Evolutionary conservation across 2,329 filamentous ascomycete species (phyloP).

Genomic region (Fusarium gaditjirri): DNA sequence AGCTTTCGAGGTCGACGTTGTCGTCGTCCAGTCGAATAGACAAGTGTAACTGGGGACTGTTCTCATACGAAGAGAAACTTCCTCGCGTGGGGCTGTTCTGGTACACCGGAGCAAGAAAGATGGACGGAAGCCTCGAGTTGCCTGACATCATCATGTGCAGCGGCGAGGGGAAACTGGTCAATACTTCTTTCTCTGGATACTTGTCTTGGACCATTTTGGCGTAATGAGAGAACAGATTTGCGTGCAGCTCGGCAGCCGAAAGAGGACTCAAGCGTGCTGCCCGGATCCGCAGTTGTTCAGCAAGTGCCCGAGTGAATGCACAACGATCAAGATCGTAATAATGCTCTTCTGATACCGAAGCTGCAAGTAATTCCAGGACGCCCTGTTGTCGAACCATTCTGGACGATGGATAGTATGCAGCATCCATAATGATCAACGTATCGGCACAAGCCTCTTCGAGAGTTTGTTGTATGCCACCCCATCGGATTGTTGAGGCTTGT

Average conservation of each 20-base stretch:
- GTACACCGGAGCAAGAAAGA: constrained; percentile 64
- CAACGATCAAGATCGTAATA: constrained; percentile 59
- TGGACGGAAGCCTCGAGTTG: constrained; percentile 64
- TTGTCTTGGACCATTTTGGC: constrained; percentile 63
- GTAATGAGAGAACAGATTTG: constrained; percentile 63
- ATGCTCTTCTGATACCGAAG: constrained; percentile 64
- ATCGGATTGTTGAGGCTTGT: constrained; percentile 61
- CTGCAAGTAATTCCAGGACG: constrained; percentile 66
- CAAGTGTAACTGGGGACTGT: constrained; percentile 61
- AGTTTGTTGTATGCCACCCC: constrained; percentile 66
- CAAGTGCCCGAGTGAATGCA: constrained; percentile 63
- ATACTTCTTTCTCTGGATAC: constrained; percentile 57
- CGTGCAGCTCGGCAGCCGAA: constrained; percentile 65
- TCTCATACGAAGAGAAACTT: constrained; percentile 54
- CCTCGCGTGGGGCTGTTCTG: constrained; percentile 53
- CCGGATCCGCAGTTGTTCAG: constrained; percentile 61
- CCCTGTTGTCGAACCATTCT: constrained; percentile 63
- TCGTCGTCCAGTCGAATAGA: constrained; percentile 63
- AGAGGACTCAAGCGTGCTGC: constrained; percentile 58
- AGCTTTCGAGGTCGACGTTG: constrained; percentile 62
- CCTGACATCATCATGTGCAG: constrained; percentile 67
- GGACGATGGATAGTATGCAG: constrained; percentile 66
- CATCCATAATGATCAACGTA: constrained; percentile 68
- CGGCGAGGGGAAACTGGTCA: constrained; percentile 64
- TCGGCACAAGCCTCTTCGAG: constrained; percentile 67